phyloP scores from a whole-genome alignment of 2,329 filamentous ascomycete species.

The Paramyrothecium sp. region DNA sequence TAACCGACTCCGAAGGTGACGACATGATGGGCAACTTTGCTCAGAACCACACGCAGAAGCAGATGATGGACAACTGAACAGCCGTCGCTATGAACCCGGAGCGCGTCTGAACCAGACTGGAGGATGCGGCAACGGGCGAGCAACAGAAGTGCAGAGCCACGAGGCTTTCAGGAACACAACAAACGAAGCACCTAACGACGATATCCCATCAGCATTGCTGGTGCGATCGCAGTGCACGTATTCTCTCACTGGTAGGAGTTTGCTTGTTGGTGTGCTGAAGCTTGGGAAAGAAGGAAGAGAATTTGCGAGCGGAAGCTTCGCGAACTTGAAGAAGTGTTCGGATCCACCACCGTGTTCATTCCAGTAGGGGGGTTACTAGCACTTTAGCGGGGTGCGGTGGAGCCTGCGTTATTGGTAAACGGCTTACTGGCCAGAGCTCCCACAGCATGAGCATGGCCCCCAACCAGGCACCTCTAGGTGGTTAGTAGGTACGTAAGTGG shows the following conservation, averaged over 20 bases:
- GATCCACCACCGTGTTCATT: conserved; percentile 10
- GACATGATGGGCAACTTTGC: conserved; percentile 32
- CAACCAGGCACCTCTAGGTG: no score
- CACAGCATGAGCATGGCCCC: no score
- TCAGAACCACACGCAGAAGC: conserved; percentile 14
- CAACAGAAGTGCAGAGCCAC: conserved; percentile 10
- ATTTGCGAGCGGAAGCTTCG: conserved; percentile 5
- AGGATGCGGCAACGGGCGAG: background rate
- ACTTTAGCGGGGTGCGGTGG: conserved; percentile 12
- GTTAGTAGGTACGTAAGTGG: no score
- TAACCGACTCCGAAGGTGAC: conserved; percentile 14
- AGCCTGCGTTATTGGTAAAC: background rate
- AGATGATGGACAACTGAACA: background rate
- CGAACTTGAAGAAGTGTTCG: background rate
- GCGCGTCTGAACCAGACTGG: background rate
- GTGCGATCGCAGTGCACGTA: conserved; percentile 28
- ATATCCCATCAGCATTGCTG: conserved; percentile 26
- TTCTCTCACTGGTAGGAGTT: conserved; percentile 21
- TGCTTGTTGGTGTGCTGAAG: conserved; percentile 4
- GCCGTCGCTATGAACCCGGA: background rate
- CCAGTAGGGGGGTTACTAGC: conserved; percentile 10
- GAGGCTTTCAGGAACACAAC: conserved; percentile 2
- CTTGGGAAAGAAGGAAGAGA: conserved; percentile 13
- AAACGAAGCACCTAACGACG: conserved; percentile 21
- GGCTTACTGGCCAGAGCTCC: background rate